Percentiles rank a stretch among this genome's conserved stretches.
Evolutionary conservation across 176 grass and related monocot species (phyloP).

Genomic region (Bolboschoenus planiculmis): DNA sequence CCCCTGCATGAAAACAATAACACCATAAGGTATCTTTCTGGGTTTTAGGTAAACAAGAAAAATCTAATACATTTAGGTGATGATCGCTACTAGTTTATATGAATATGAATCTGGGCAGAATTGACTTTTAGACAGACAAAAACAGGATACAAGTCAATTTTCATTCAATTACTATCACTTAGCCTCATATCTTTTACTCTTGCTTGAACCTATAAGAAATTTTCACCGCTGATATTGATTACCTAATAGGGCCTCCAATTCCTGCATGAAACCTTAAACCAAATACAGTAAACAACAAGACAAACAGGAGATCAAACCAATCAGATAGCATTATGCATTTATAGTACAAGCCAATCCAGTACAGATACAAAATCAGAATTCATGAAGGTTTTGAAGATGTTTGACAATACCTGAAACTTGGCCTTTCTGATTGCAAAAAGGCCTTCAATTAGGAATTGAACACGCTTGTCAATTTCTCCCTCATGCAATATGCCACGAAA

Average conservation of each 20-base stretch:
- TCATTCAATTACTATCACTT: not conserved
- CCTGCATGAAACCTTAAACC: not conserved
- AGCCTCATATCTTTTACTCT: not conserved
- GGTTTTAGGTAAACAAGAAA: not conserved
- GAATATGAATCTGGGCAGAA: not conserved
- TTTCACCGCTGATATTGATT: not conserved
- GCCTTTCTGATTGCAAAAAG: conserved; percentile 97
- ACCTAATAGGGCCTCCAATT: not conserved
- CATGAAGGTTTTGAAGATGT: not conserved
- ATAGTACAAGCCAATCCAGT: not conserved
- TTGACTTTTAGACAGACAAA: not conserved
- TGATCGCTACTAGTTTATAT: not conserved
- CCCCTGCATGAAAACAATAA: conserved; percentile 46
- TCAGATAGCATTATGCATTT: not conserved
- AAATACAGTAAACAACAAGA: not conserved
- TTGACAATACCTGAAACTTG: conserved; percentile 75
- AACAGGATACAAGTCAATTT: not conserved
- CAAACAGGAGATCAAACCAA: not conserved
- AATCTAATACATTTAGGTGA: not conserved
- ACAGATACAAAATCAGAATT: not conserved
- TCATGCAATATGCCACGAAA: conserved; percentile 96
- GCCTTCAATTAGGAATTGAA: conserved; percentile 94
- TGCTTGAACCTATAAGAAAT: not conserved
- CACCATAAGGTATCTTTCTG: conserved; percentile 7
- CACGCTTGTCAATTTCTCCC: conserved; percentile 94